Evolutionary conservation across 2,329 filamentous ascomycete species (phyloP), one percentile per base, ranked within the genome.

Genomic region (Ophiostoma sp.): DNA sequence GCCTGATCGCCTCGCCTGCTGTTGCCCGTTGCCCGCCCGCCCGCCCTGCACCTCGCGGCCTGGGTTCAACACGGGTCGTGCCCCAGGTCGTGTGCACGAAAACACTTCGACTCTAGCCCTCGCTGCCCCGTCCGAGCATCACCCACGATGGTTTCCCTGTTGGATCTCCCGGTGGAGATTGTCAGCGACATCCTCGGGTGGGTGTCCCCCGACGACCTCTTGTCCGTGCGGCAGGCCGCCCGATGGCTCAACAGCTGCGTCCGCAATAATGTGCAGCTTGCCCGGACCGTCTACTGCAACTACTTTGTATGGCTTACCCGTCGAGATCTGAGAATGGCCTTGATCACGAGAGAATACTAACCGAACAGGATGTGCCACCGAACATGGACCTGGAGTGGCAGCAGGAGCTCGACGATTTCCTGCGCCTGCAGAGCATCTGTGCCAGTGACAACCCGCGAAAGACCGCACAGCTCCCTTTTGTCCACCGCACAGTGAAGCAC

Each of bases 131-230:
- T 45, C 42, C 16, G 45, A 14, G 5, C 16, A 16, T n/a, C 8
- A 6, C 16, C 60, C 49, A 75, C 68, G 55, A 78, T 78, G 76
- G 69, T 70, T 9, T 69, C 73, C 68, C 66, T 82, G n/a, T 77
- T 75, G 0, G 74, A 78, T 60, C 81, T 89, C 36, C 87, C 87
- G 8, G 80, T 83, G 6, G 89, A 91, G 79, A 81, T 90, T 58
- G 75, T 90, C 40, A 85, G 89, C 73, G 79, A 83, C 73, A 85
- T 91, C 71, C 79, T 91, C 71, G 77, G 75, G 69, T 81, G 82
- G 72, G 80, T 89, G 49, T 77, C 83, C 41, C 85, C 86, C 1
- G 75, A 77, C 55, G 88, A 90, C 71, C 77, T 91, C 8, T 79
- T 81, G 1, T 75, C 77, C 7, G 74, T 90, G 62, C 80, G 82